These are phyloP conservation scores for Dissophora globulifera DNA, from an alignment of 192 early-diverging fungal genomes.

Conservation along the genomic window DNA sequence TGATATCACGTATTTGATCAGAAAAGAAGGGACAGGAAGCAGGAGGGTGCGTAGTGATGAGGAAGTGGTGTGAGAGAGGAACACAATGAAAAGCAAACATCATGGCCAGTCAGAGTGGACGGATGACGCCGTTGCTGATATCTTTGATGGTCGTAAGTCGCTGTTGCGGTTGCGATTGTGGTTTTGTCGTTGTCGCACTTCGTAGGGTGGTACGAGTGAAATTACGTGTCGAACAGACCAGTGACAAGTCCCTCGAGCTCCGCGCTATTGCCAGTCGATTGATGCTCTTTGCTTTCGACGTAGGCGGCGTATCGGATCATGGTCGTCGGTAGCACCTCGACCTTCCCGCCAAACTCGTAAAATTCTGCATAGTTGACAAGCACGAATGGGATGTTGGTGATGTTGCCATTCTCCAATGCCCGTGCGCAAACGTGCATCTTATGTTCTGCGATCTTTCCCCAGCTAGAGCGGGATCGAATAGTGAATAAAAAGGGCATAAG, in stretches of 20 bases:
- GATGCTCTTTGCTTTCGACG: constrained; percentile 14
- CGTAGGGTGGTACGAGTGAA: too few relatives aligned
- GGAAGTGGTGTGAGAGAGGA: too few relatives aligned
- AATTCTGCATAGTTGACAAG: constrained; percentile 53
- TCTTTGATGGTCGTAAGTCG: too few relatives aligned
- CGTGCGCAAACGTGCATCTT: constrained; percentile 52
- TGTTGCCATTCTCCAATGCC: constrained; percentile 45
- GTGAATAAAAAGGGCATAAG: background rate
- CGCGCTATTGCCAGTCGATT: constrained; percentile 43
- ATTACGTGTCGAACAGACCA: constrained; percentile 17
- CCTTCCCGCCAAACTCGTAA: constrained; percentile 39
- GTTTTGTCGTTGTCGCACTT: too few relatives aligned
- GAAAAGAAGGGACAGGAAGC: too few relatives aligned
- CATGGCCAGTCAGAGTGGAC: too few relatives aligned
- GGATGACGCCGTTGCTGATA: too few relatives aligned
- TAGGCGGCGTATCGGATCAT: constrained; percentile 38
- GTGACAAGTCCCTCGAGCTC: constrained; percentile 49
- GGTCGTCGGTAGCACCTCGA: constrained; percentile 36
- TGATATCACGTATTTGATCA: too few relatives aligned
- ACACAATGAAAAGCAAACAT: too few relatives aligned
- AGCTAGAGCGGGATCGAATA: constrained; percentile 22
- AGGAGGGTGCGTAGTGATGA: too few relatives aligned
- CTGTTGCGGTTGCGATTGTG: too few relatives aligned
- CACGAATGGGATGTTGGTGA: constrained; percentile 38
- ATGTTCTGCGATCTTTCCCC: constrained; percentile 55